Percentiles rank a stretch among this genome's conserved stretches.
phyloP scores from a whole-genome alignment of 352 stramenopile genomes.

The Pythium monospermum region DNA sequence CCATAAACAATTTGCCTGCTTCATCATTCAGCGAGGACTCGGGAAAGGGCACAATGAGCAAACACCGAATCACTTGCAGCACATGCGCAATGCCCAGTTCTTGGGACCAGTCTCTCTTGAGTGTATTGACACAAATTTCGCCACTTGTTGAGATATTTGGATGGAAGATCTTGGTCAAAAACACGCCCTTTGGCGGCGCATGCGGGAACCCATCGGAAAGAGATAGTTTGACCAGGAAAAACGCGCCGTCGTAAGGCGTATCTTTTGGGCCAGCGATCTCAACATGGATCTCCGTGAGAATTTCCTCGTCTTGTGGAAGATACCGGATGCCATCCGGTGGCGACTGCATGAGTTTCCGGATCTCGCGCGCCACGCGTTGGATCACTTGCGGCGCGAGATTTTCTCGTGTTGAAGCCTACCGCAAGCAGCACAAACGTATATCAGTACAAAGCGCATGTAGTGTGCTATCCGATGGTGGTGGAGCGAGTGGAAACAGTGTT shows the following conservation, averaged over 20 bases:
- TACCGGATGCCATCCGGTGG: slow-evolving; percentile 92
- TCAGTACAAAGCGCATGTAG: too few relatives aligned
- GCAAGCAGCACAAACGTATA: too few relatives aligned
- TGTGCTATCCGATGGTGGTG: too few relatives aligned
- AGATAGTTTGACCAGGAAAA: slow-evolving; percentile 96
- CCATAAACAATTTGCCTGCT: slow-evolving; percentile 98
- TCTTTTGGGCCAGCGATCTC: slow-evolving; percentile 96
- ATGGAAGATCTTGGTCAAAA: slow-evolving; percentile 99
- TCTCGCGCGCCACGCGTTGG: slow-evolving; percentile 89
- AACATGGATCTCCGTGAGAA: slow-evolving; percentile 91
- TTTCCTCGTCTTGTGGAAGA: slow-evolving; percentile 87
- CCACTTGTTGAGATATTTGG: slow-evolving; percentile 97
- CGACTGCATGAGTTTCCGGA: slow-evolving; percentile 86
- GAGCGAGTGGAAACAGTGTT: too few relatives aligned
- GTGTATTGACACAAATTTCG: slow-evolving; percentile 99
- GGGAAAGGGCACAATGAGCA: slow-evolving; percentile 99
- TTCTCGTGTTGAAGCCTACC: slow-evolving; percentile 29
- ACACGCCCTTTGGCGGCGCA: slow-evolving; percentile 89
- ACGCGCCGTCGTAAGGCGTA: slow-evolving; percentile 96
- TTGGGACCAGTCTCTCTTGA: slow-evolving; percentile 98
- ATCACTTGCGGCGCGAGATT: slow-evolving; percentile 88
- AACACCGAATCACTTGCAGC: slow-evolving; percentile 97
- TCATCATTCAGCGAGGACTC: slow-evolving; percentile 99
- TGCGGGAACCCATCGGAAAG: slow-evolving; percentile 86
- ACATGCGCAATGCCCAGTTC: slow-evolving; percentile 95